phyloP scores from a whole-genome alignment of 176 grass and related monocot species.

The Oryza punctata region DNA sequence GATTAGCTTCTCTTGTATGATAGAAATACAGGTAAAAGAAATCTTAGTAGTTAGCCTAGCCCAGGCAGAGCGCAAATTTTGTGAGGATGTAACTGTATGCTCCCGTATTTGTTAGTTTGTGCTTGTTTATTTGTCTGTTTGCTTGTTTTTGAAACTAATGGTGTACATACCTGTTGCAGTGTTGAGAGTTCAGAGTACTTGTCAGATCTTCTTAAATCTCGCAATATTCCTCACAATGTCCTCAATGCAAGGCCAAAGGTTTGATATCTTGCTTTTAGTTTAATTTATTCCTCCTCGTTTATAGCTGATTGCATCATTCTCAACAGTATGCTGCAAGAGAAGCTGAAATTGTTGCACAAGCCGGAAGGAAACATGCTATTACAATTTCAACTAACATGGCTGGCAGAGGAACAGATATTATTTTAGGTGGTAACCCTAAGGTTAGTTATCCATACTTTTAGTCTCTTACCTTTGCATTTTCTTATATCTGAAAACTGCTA shows the following conservation, averaged over 20 bases:
- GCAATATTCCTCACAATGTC: slow-evolving; percentile 91
- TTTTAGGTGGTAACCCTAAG: slow-evolving; percentile 96
- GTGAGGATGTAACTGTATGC: neutral
- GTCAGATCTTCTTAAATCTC: slow-evolving; percentile 78
- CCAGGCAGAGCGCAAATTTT: neutral
- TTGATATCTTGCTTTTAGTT: slow-evolving; percentile 36
- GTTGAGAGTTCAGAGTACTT: slow-evolving; percentile 97
- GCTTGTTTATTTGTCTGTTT: neutral
- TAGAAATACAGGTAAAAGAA: neutral
- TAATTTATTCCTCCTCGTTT: slow-evolving; percentile 11
- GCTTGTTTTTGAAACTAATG: slow-evolving; percentile 20
- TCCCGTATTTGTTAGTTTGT: slow-evolving; percentile 6
- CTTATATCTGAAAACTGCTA: slow-evolving; percentile 10
- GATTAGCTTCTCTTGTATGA: neutral
- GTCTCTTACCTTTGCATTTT: neutral
- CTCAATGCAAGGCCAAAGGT: slow-evolving; percentile 99
- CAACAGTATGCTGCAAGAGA: slow-evolving; percentile 92
- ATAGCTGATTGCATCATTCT: slow-evolving; percentile 34
- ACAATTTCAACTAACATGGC: slow-evolving; percentile 99
- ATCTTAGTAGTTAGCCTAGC: neutral
- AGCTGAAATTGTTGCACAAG: slow-evolving; percentile 95
- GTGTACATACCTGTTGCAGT: slow-evolving; percentile 50
- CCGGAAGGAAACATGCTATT: slow-evolving; percentile 93
- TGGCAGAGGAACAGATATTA: slow-evolving; percentile 97
- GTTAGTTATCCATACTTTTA: slow-evolving; percentile 52